phyloP scores from a whole-genome alignment of 2,329 filamentous ascomycete genomes.

The Ambrosiella cleistominuta region DNA sequence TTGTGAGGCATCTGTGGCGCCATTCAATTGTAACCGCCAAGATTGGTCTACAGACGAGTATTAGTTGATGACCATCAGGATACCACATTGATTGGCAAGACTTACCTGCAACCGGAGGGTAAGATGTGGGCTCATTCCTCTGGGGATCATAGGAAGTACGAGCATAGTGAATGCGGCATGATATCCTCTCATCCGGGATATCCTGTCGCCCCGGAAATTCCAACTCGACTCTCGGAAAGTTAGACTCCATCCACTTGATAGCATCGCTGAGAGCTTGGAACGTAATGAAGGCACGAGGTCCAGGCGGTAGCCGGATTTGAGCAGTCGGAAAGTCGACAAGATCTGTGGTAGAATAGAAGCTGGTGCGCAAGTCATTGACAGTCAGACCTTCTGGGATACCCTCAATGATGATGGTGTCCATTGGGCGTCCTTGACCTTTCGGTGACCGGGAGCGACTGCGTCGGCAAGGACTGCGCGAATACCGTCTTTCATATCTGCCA shows the following conservation, averaged over 20 bases:
- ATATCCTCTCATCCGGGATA: conserved; percentile 22
- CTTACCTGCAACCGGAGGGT: not conserved
- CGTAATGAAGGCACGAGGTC: conserved; percentile 24
- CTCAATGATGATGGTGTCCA: conserved; percentile 37
- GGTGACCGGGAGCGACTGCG: conserved; percentile 21
- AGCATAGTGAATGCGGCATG: conserved; percentile 26
- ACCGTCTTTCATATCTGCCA: conserved; percentile 10
- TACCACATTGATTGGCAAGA: not conserved
- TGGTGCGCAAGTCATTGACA: conserved; percentile 5
- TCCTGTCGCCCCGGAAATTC: conserved; percentile 22
- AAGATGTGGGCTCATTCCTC: not conserved
- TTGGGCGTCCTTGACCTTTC: conserved; percentile 24
- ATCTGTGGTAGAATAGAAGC: conserved; percentile 8
- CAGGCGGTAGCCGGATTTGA: conserved; percentile 7
- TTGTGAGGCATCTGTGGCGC: conserved; percentile 32
- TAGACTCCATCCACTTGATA: conserved; percentile 25
- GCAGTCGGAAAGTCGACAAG: conserved; percentile 6
- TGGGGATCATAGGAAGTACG: conserved; percentile 19
- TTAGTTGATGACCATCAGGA: not conserved
- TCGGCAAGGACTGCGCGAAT: conserved; percentile 12
- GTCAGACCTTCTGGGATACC: conserved; percentile 24
- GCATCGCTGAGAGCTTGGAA: conserved; percentile 25
- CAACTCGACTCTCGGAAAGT: conserved; percentile 25
- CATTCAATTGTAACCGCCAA: conserved; percentile 22
- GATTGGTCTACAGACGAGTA: conserved; percentile 17